phyloP scores from a whole-genome alignment of 2,329 filamentous ascomycete genomes.

The Ascochyta clinopodiicola region DNA sequence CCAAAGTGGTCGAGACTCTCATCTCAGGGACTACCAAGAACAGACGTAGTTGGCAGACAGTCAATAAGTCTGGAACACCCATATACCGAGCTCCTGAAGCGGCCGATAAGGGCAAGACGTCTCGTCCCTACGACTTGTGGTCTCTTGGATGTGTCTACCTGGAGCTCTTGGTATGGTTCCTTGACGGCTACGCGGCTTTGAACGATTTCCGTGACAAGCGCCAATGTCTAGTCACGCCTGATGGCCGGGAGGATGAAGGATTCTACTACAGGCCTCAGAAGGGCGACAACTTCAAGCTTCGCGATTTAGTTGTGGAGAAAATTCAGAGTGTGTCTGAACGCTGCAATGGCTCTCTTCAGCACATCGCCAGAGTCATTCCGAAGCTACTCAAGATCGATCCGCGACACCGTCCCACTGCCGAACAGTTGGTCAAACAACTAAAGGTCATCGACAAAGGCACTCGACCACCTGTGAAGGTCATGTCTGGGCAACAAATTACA shows the following conservation, averaged over 20 bases:
- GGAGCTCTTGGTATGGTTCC: constrained; percentile 3
- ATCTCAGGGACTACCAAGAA: not conserved
- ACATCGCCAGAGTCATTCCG: not conserved
- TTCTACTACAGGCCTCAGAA: not conserved
- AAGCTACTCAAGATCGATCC: not conserved
- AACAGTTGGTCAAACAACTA: not conserved
- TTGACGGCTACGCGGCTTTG: not conserved
- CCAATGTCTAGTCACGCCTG: not conserved
- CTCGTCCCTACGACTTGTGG: constrained; percentile 6
- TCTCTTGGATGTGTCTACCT: constrained; percentile 6
- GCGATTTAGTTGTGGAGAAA: not conserved
- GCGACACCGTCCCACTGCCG: not conserved
- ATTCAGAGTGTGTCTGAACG: not conserved
- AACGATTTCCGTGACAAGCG: not conserved
- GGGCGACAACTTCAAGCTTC: not conserved
- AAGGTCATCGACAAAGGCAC: not conserved
- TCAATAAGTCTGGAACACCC: not conserved
- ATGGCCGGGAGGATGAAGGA: not conserved
- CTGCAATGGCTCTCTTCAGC: not conserved
- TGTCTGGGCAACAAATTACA: no score
- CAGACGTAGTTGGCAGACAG: not conserved
- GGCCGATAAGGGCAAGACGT: not conserved
- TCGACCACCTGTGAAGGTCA: not conserved
- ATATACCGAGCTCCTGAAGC: constrained; percentile 7
- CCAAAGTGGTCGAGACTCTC: constrained; percentile 1